Base-by-base conservation (phyloP, 78 protist genomes). In the Thecamonas trahens region DNA sequence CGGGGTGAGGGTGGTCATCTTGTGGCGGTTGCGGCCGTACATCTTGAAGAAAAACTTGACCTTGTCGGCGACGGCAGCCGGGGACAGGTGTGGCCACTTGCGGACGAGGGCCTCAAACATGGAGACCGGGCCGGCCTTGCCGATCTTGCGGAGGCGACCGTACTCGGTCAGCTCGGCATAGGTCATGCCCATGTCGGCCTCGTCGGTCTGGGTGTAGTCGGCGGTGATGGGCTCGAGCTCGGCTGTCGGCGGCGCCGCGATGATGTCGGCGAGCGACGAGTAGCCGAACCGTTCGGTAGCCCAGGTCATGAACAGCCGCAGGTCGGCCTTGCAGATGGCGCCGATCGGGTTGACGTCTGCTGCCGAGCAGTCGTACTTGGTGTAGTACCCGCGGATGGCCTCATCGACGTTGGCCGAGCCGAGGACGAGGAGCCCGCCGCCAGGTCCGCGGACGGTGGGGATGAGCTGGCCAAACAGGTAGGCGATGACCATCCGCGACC, bases 341-440 rank as follows among this genome's bases (percentile, higher is more conserved):
- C 91, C 94, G 40, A 90, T 90, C 35, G 94, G 94, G 59, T 90
- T 90, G 65, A 90, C 24, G 61, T 90, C 94, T 0, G 91, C 94
- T 0, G 82, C 20, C 14, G 86, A 75, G 49, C 94, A 90, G 79
- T 90, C 94, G 50, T 90, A 90, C 61, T 90, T 86, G 53, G 95
- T 86, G 67, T 69, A 35, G 75, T 90, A 90, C 2, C 95, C 95
- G 34, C 85, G 70, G 14, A 62, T 24, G 31, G 57, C 31, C 60
- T 90, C 92, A 54, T 90, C 95, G 7, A 79, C 84, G 60, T 90
- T 90, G 24, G 95, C 92, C 6, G 74, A 44, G 47, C 95, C 92
- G 29, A 90, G 67, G 0, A 90, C 95, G 32, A 87, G 79, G 2
- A 83, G 77, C 2, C 49, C n/a, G 34, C 91, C 92, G 24, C 11